Percentiles rank a stretch among this genome's conserved stretches.
These are phyloP conservation scores for Metschnikowia matae DNA, from an alignment of 805 yeast species.

Conservation along the genomic window DNA sequence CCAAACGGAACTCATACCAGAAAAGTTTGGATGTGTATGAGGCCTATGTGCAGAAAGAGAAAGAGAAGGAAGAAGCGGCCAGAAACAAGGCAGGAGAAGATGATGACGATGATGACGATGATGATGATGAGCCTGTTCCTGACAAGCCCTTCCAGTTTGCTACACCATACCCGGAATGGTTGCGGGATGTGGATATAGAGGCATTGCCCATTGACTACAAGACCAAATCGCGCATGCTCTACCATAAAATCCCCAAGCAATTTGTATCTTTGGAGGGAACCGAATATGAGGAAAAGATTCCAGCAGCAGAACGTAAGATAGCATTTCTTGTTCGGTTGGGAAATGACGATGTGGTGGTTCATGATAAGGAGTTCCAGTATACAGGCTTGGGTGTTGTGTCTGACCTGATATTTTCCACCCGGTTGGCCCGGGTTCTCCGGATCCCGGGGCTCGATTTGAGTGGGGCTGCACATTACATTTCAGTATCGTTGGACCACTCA, in stretches of 20 bases:
- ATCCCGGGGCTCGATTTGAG: slow-evolving; percentile 28
- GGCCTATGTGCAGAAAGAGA: slow-evolving; percentile 15
- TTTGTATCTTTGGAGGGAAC: slow-evolving; percentile 28
- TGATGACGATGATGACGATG: slow-evolving; percentile 26
- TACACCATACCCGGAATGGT: slow-evolving; percentile 32
- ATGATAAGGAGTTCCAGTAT: slow-evolving; percentile 32
- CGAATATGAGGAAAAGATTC: slow-evolving; percentile 22
- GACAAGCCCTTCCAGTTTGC: slow-evolving; percentile 32
- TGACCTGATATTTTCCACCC: slow-evolving; percentile 51
- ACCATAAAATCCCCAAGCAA: slow-evolving; percentile 31
- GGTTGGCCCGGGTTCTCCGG: slow-evolving; percentile 49
- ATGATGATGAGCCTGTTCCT: slow-evolving; percentile 20
- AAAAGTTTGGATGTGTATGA: slow-evolving; percentile 21
- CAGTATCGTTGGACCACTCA: slow-evolving; percentile 63
- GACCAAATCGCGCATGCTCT: slow-evolving; percentile 12
- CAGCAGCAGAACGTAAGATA: slow-evolving; percentile 24
- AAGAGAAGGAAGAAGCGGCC: slow-evolving; percentile 2
- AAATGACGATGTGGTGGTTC: slow-evolving; percentile 19
- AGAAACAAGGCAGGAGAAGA: slow-evolving; percentile 12
- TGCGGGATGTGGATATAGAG: slow-evolving; percentile 15
- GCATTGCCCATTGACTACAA: slow-evolving; percentile 5
- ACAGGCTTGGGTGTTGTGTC: slow-evolving; percentile 58
- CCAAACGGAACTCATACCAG: slow-evolving; percentile 27
- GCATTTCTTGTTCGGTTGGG: slow-evolving; percentile 25
- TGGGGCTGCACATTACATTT: slow-evolving; percentile 33